Evolutionary conservation across 176 grass and related monocot species (phyloP).

Genomic region (Aegilops bicornis): DNA sequence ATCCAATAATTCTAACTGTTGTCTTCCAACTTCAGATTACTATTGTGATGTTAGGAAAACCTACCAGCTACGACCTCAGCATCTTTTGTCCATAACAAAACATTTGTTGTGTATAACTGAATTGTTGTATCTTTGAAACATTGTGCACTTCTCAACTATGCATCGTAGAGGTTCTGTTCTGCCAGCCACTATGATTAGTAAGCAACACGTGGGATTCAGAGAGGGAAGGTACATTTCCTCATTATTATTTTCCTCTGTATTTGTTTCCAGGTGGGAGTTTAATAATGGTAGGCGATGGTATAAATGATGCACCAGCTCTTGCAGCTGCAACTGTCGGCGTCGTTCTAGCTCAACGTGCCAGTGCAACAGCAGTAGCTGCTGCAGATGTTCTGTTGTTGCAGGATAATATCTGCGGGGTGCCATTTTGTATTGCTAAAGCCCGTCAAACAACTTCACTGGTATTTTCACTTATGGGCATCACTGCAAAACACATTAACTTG

Average conservation of each 20-base stretch:
- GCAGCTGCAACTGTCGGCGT: conserved; percentile 92
- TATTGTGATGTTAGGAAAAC: not conserved
- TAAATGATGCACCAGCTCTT: conserved; percentile 96
- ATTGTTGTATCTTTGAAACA: no score
- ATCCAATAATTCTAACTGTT: no score
- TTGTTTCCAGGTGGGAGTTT: conserved; percentile 67
- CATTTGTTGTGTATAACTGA: not conserved
- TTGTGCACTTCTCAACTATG: not conserved
- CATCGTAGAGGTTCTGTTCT: not conserved
- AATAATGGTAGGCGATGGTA: conserved; percentile 99
- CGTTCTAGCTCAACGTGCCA: conserved; percentile 88
- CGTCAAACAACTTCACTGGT: conserved; percentile 94
- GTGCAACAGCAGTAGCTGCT: conserved; percentile 87
- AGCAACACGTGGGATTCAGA: no score
- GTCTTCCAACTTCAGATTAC: not conserved
- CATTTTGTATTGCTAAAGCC: conserved; percentile 94
- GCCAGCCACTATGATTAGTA: no score
- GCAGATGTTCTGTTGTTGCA: conserved; percentile 86
- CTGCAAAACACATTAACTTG: no score
- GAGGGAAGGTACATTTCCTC: not conserved
- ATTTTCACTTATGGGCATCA: not conserved
- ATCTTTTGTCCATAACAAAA: conserved; percentile 18
- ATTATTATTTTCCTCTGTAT: conserved; percentile 14
- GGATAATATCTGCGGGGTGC: conserved; percentile 84
- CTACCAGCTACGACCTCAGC: not conserved